Base-by-base conservation (phyloP, 306 rosid species). In the Calophaca sinica region DNA sequence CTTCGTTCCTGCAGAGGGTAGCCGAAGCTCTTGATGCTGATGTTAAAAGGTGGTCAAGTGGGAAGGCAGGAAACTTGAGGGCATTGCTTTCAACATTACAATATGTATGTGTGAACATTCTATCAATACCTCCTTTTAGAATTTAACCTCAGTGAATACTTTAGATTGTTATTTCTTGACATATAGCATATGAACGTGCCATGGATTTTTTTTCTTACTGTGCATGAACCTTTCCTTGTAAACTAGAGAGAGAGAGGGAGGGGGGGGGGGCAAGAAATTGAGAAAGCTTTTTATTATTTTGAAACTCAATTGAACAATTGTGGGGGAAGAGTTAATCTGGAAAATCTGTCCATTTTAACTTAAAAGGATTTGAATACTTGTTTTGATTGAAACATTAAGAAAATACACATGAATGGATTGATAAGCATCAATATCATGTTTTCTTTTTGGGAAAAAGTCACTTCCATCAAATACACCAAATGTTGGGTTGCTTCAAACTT, bases 31-130 rank as follows among this genome's bases (percentile, higher is more conserved):
- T 91, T 2, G 94, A 91, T 86, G 87, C 89, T 35, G 93, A 94
- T 79, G 96, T 94, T 77, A 94, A 83, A 88, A 86, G 98, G 83
- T 94, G 98, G 98, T 94, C 98, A 6, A 86, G 88, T 61, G 98
- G 98, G 83, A 94, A 94, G 85, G 86, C 88, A 72, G 92, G 98
- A 58, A 94, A 94, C 79, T 79, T 94, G 86, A 93, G 97, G 67
- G 96, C 97, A 13, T 70, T 94, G 84, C 98, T 94, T 53, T 94
- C 98, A n/a, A 89, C 98, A 32, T 84, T 94, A 80, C 98, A 94
- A 84, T 91, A 91, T 86, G 97, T 94, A 87, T 38, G 93, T 80
- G 46, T 72, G 32, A 70, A 38, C 83, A 68, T 72, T 67, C 71
- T 15, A 35, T 65, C 38, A 54, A 11, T 53, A n/a, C 62, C 57